These are phyloP conservation scores for Carex arenaria DNA, from an alignment of 202 grass and related monocot genomes.

Conservation along the genomic window DNA sequence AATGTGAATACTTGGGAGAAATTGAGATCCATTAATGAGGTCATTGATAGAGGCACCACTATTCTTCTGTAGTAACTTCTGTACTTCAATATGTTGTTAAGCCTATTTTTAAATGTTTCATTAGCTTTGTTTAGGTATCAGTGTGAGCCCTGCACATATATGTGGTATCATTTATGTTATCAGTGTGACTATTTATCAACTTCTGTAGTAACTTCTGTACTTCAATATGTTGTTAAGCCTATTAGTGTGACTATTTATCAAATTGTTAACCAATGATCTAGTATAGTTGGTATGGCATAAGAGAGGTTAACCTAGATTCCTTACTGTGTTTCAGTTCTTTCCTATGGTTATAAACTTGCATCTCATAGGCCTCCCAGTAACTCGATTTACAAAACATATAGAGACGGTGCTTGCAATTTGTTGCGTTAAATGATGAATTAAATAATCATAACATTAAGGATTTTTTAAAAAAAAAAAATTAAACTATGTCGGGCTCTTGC, in stretches of 20 bases:
- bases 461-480: too few relatives aligned
- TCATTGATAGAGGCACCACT: slow-evolving; percentile 22
- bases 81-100: neutral
- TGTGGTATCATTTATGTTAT: neutral
- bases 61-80: slow-evolving; percentile 13
- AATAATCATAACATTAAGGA: too few relatives aligned
- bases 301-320: neutral
- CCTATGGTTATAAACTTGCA: neutral
- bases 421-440: too few relatives aligned
- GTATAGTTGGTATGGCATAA: neutral
- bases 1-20: slow-evolving; percentile 41
- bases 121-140: neutral
- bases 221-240: too few relatives aligned
- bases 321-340: neutral
- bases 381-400: too few relatives aligned
- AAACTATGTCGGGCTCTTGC: too few relatives aligned
- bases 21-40: slow-evolving; percentile 34
- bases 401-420: too few relatives aligned
- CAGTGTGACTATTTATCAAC: neutral
- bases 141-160: neutral
- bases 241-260: neutral
- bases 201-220: too few relatives aligned
- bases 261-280: neutral
- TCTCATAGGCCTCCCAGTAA: neutral
- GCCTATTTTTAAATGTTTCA: neutral